phyloP scores from a whole-genome alignment of 2,329 filamentous ascomycete species.

The Parastagonospora avenae region DNA sequence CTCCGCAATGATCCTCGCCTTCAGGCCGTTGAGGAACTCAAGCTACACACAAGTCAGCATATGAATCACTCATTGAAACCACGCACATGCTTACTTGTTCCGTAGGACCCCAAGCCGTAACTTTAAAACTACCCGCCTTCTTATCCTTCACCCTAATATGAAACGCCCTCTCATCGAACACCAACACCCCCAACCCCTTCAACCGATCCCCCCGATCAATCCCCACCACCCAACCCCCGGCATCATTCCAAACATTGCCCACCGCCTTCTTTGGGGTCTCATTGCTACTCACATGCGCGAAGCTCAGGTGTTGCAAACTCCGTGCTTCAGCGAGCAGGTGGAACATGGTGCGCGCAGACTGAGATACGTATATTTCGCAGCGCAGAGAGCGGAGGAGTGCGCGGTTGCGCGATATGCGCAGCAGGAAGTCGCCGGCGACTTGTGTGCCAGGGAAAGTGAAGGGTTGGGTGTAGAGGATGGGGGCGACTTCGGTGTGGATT shows the following conservation, averaged over 20 bases:
- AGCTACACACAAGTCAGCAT: neutral
- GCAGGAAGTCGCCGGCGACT: conserved; percentile 40
- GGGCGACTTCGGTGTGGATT: conserved; percentile 32
- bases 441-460: conserved; percentile 40
- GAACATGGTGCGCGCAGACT: conserved; percentile 36
- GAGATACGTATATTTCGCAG: conserved; percentile 35
- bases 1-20: conserved; percentile 6
- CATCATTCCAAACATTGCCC: conserved; percentile 42
- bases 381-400: conserved; percentile 28
- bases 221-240: conserved; percentile 9
- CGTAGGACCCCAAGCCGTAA: conserved; percentile 10
- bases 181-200: conserved; percentile 11
- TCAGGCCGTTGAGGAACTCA: conserved; percentile 11
- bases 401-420: conserved; percentile 20
- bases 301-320: conserved; percentile 31
- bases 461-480: conserved; percentile 36
- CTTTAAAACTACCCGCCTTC: conserved; percentile 1
- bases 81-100: conserved; percentile 1
- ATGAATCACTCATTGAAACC: neutral
- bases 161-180: conserved; percentile 14
- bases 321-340: conserved; percentile 36
- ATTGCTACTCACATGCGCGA: conserved; percentile 27
- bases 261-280: conserved; percentile 36
- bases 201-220: conserved; percentile 7
- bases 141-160: conserved; percentile 9